Conservation (phyloP, 345 rosid genomes). For the Camelina laxa region DNA sequence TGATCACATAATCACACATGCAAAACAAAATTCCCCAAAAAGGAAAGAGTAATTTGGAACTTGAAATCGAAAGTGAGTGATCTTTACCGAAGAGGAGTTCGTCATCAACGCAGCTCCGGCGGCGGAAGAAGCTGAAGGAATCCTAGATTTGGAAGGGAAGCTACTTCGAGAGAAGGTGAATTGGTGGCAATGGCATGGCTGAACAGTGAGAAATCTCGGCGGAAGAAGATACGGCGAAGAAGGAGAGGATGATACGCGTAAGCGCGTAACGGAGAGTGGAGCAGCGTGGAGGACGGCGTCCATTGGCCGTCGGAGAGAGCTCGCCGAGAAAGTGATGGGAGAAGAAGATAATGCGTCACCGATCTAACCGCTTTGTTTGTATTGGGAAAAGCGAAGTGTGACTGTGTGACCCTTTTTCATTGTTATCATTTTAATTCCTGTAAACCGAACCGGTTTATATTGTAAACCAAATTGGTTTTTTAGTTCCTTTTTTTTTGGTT, state of each 20-base stretch:
- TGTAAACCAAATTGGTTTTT: slow-evolving; percentile 11
- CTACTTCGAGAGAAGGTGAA: slow-evolving; percentile 29
- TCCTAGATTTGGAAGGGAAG: slow-evolving; percentile 28
- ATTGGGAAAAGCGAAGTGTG: slow-evolving; percentile 42
- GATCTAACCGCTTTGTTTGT: slow-evolving; percentile 28
- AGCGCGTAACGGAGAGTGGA: slow-evolving; percentile 44
- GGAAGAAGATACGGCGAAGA: slow-evolving; percentile 34
- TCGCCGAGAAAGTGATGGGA: slow-evolving; percentile 29
- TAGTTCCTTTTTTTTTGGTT: too few relatives aligned
- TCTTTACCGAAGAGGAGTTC: slow-evolving; percentile 57
- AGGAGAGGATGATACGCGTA: slow-evolving; percentile 47
- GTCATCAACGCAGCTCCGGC: slow-evolving; percentile 57
- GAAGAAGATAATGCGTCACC: slow-evolving; percentile 23
- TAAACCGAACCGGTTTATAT: slow-evolving; percentile 32
- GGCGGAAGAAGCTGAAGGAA: slow-evolving; percentile 44
- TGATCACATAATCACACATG: slow-evolving; percentile 30
- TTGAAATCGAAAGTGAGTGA: slow-evolving; percentile 20
- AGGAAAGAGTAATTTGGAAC: neutral
- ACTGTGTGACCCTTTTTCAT: neutral
- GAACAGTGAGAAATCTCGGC: slow-evolving; percentile 45
- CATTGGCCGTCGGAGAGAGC: slow-evolving; percentile 46
- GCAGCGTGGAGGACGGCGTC: slow-evolving; percentile 47
- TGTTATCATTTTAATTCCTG: neutral
- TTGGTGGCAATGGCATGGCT: slow-evolving; percentile 28
- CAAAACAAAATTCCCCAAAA: neutral